Base-by-base conservation (phyloP, 306 rosid genomes). In the Hippophae tibetana region DNA sequence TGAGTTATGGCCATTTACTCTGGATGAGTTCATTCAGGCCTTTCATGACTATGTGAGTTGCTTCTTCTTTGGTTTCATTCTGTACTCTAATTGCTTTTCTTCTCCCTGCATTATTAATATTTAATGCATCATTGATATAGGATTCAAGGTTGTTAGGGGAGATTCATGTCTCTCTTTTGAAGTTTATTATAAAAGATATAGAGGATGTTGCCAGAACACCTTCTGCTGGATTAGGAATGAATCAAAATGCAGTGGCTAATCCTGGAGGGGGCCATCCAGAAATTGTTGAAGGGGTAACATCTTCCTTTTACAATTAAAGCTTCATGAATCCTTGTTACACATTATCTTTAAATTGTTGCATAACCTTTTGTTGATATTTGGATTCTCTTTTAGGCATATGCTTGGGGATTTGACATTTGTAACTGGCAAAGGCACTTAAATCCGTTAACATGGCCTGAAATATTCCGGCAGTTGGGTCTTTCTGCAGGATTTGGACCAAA, bases 131-230 rank as follows among this genome's bases (percentile, higher is more conserved):
- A 31, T 41, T 41, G 5, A 14, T 52, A 43, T 81, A 93, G 99
- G 99, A 93, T 79, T 84, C 99, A 47, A 93, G 99, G 83, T 79
- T 92, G 80, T 69, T 86, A 68, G 90, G 93, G 14, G 99, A 92
- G 87, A 84, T 92, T 81, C 95, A 88, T 74, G 85, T 88, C 74
- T 75, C 94, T 64, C 84, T 92, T 72, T 79, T 92, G 60, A 84
- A 80, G 78, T 78, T 86, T 76, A 75, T 86, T 67, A 83, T 93
- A 69, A 93, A 93, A 78, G 99, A 93, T 72, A 88, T 93, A 51
- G 99, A 88, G 79, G 97, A 93, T 83, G 99, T 93, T 78, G 95
- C 99, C 51, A 84, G 99, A 76, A 88, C 95, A 57, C 99, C 97
- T 53, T 81, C 87, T 65, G 64, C 82, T 54, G 99, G 96, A 65